phyloP scores from a whole-genome alignment of 2,329 filamentous ascomycete genomes.

The Arachnomyces sp. region DNA sequence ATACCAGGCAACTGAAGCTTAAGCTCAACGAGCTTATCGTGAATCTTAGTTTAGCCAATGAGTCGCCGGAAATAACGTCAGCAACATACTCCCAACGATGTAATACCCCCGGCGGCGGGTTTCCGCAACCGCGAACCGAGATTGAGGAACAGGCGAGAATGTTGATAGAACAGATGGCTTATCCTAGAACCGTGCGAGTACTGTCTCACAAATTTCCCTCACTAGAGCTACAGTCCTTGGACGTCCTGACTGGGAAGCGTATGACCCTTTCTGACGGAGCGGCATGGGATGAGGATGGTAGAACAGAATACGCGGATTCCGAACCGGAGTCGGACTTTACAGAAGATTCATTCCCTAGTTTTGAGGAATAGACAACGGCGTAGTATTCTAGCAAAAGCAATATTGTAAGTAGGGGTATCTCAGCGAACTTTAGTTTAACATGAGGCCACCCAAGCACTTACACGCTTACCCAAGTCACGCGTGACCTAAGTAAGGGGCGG shows the following conservation, averaged over 20 bases:
- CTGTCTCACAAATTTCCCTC: background rate
- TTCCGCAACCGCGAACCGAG: background rate
- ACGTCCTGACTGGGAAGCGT: slow-evolving; percentile 3
- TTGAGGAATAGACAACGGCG: no score
- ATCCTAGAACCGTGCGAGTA: slow-evolving; percentile 1
- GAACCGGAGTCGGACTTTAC: no score
- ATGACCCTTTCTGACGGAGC: background rate
- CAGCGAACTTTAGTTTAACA: no score
- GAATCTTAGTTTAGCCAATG: slow-evolving; percentile 5
- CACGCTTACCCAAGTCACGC: no score
- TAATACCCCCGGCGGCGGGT: background rate
- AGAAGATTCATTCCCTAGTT: no score
- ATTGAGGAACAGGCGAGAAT: slow-evolving; percentile 1
- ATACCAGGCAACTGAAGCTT: background rate
- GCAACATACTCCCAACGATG: background rate
- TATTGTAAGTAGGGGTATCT: no score
- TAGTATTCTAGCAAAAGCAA: no score
- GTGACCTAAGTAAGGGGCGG: no score
- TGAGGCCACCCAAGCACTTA: no score
- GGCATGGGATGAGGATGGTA: slow-evolving; percentile 4
- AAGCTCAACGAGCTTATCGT: slow-evolving; percentile 1
- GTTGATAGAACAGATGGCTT: background rate
- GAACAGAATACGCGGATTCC: background rate
- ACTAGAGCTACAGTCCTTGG: background rate
- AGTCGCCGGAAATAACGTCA: background rate